phyloP scores from a whole-genome alignment of 768 basidiomycete species.

The Artomyces pyxidatus region DNA sequence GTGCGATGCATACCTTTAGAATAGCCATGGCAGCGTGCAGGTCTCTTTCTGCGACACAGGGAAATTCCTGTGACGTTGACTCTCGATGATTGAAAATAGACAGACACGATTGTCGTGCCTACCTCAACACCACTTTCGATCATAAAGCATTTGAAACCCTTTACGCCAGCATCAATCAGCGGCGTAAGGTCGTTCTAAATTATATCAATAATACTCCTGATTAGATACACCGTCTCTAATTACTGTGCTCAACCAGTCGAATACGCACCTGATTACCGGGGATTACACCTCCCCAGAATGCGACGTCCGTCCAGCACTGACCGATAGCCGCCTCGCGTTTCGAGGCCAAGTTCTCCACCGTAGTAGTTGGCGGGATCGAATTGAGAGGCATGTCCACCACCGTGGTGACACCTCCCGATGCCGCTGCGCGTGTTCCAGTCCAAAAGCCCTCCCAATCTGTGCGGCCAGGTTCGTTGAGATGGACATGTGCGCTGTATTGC shows the following conservation, averaged over 20 bases:
- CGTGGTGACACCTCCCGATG: constrained; percentile 91
- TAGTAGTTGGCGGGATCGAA: constrained; percentile 93
- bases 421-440: constrained; percentile 86
- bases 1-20: constrained; percentile 47
- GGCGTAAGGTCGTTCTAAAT: constrained; percentile 69
- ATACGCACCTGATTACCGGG: constrained; percentile 74
- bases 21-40: constrained; percentile 62
- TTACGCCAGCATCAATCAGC: constrained; percentile 74
- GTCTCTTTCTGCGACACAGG: constrained; percentile 68
- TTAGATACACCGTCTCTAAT: background rate
- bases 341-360: constrained; percentile 58
- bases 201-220: background rate
- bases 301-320: constrained; percentile 76
- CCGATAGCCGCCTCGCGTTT: constrained; percentile 67
- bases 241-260: too few species aligned
- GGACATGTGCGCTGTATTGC: constrained; percentile 68
- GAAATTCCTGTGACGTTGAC: constrained; percentile 90
- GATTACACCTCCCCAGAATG: constrained; percentile 93
- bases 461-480: constrained; percentile 89
- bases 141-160: constrained; percentile 96
- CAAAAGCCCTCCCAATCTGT: constrained; percentile 93
- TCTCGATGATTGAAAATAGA: too few species aligned
- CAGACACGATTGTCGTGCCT: too few species aligned
- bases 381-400: constrained; percentile 98
- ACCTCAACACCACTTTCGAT: constrained; percentile 96